Percentiles rank a stretch among this genome's conserved stretches.
phyloP scores from a whole-genome alignment of 2,329 filamentous ascomycete genomes.

The Zasmidium angulare region DNA sequence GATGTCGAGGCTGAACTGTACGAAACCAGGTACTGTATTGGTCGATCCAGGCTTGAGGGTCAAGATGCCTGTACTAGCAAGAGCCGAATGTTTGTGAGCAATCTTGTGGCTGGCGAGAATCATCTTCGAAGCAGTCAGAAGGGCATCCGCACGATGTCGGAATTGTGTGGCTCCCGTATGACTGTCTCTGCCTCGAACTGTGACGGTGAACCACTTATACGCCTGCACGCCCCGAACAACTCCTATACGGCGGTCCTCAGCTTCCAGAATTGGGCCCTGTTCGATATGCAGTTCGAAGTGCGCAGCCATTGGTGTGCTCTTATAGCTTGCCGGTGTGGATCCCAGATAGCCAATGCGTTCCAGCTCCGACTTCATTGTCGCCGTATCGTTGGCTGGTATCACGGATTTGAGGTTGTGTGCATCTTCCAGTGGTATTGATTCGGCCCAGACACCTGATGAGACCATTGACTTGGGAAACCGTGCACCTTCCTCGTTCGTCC shows the following conservation, averaged over 20 bases:
- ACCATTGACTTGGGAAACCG: slow-evolving; percentile 75
- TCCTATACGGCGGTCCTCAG: slow-evolving; percentile 62
- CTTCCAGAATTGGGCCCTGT: slow-evolving; percentile 74
- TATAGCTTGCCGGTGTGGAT: slow-evolving; percentile 54
- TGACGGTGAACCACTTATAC: slow-evolving; percentile 71
- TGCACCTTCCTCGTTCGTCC: slow-evolving; percentile 82
- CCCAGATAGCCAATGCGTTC: slow-evolving; percentile 72
- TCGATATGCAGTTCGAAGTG: slow-evolving; percentile 87
- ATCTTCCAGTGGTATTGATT: slow-evolving; percentile 59
- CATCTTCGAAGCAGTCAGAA: slow-evolving; percentile 66
- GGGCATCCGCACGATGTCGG: slow-evolving; percentile 63
- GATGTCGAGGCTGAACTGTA: slow-evolving; percentile 68
- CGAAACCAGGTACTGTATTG: slow-evolving; percentile 70
- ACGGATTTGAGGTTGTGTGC: slow-evolving; percentile 66
- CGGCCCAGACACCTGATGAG: slow-evolving; percentile 75
- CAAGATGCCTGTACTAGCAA: slow-evolving; percentile 71
- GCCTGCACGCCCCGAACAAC: slow-evolving; percentile 73
- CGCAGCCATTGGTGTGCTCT: slow-evolving; percentile 65
- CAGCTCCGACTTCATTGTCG: slow-evolving; percentile 67
- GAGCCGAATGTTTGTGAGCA: slow-evolving; percentile 58
- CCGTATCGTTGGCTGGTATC: slow-evolving; percentile 51
- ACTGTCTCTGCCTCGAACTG: slow-evolving; percentile 64
- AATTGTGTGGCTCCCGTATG: slow-evolving; percentile 77
- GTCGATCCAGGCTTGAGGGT: slow-evolving; percentile 66
- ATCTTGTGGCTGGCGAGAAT: slow-evolving; percentile 66